Percentiles rank a stretch among this genome's conserved stretches.
Evolutionary conservation across 1,284 basidiomycete species (phyloP).

Genomic region (Ganoderma lucidum): DNA sequence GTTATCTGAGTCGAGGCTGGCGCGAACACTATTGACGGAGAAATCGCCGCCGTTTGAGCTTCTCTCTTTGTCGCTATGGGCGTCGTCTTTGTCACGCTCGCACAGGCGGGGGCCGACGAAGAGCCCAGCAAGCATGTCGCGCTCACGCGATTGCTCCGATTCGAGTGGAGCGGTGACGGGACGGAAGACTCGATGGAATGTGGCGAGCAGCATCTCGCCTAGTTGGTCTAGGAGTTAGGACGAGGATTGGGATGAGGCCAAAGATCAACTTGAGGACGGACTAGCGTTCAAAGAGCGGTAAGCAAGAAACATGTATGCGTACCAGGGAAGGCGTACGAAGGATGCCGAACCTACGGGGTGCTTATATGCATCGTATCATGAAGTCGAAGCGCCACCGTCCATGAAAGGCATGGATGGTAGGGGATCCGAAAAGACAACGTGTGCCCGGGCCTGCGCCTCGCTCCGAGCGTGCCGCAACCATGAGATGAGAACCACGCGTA

Average conservation of each 20-base stretch:
- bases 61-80: background rate
- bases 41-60: background rate
- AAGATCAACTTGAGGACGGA: background rate
- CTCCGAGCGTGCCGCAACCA: conserved; percentile 3
- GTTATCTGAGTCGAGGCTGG: conserved; percentile 21
- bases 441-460: conserved; percentile 6
- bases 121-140: conserved; percentile 12
- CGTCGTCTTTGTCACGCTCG: conserved; percentile 11
- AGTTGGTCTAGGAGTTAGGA: background rate
- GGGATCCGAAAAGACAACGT: conserved; percentile 2
- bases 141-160: conserved; percentile 21
- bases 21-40: conserved; percentile 5
- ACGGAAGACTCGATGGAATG: conserved; percentile 6
- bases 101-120: conserved; percentile 13
- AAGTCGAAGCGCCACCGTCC: background rate
- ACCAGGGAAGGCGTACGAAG: background rate
- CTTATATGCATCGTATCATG: background rate
- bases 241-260: background rate
- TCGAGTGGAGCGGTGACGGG: conserved; percentile 1
- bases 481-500: conserved; percentile 10
- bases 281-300: background rate
- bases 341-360: background rate
- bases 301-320: background rate
- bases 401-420: background rate
- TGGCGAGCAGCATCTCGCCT: background rate